Base-by-base conservation (phyloP, 2,329 filamentous ascomycete genomes). In the Ophiostoma ulmi region DNA sequence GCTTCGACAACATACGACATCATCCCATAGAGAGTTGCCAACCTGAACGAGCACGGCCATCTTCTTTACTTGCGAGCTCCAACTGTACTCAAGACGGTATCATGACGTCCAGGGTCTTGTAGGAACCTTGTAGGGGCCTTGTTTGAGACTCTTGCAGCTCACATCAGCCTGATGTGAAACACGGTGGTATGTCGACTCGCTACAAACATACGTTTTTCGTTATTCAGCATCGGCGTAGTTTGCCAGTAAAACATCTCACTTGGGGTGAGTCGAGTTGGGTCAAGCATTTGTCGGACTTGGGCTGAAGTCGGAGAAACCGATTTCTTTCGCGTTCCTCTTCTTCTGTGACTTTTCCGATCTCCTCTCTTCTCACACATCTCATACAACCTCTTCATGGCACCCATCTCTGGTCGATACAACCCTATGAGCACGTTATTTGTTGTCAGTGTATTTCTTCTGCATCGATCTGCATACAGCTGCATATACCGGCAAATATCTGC, bases 1-100 rank as follows among this genome's bases (percentile, higher is more conserved):
- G 38, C 69, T 61, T 68, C 31, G 2, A n/a, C 41, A 71, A 72
- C 72, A 39, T 73, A 73, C 70, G 72, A 73, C 69, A 48, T 73
- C 72, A 69, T 70, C 69, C 67, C 69, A 70, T 70, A 31, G 17
- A 20, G 4, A 20, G 17, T 5, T 7, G 5, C 17, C 5, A 20
- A 20, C 31, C 31, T 31, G 17, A 20, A 48, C 17, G 5, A 48
- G 17, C 44, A 48, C 13, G 41, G 17, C 44, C 44, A 48, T 48
- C 17, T 7, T 20, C 20, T 48, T 20, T 48, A 5, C 31, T 31
- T 31, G 31, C 0, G 31, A 31, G 31, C 31, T 31, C 31, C 3
- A 31, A 31, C 3, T 31, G 31, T 31, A 31, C 31, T 31, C 3
- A 48, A 44, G 41, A 48, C 5, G n/a, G 44, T 20, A 48, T 48